A percentile compares a stretch with the other conserved stretches of the same genome.
phyloP scores from a whole-genome alignment of 352 stramenopile genomes.

The Pythium plurisporium region DNA sequence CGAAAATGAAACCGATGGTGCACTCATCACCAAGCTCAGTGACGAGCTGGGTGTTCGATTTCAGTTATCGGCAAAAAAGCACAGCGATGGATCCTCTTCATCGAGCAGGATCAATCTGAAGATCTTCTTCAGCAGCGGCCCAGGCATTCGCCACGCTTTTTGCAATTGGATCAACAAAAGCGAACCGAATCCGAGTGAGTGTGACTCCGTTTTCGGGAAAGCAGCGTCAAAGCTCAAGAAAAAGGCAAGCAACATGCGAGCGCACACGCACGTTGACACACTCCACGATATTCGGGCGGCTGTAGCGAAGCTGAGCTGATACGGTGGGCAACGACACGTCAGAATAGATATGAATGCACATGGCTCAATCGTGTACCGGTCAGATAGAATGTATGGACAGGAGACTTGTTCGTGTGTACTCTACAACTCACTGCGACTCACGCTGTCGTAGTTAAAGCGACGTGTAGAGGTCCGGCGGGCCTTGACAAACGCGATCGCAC shows the following conservation, averaged over 20 bases:
- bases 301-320: conserved; percentile 19
- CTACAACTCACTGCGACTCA: conserved; percentile 34
- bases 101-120: conserved; percentile 31
- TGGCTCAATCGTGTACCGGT: too few species aligned
- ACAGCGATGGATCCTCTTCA: neutral
- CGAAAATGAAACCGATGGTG: conserved; percentile 33
- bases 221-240: conserved; percentile 13
- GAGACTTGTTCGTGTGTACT: neutral
- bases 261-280: conserved; percentile 7
- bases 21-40: conserved; percentile 45
- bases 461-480: conserved; percentile 22
- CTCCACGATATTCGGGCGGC: conserved; percentile 18
- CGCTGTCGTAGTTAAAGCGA: conserved; percentile 53
- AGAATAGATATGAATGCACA: too few species aligned
- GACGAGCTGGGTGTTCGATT: conserved; percentile 43
- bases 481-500: conserved; percentile 32
- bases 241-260: conserved; percentile 1
- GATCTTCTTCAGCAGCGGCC: conserved; percentile 43
- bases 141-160: conserved; percentile 42
- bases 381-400: neutral
- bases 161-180: conserved; percentile 40
- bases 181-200: conserved; percentile 18
- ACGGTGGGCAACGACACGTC: neutral
- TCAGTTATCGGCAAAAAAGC: conserved; percentile 5
- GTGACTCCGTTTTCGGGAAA: conserved; percentile 43